Percentiles rank a stretch among this genome's conserved stretches.
phyloP scores from a whole-genome alignment of 768 basidiomycete species.

The Boletus pseudo-olivaceus region DNA sequence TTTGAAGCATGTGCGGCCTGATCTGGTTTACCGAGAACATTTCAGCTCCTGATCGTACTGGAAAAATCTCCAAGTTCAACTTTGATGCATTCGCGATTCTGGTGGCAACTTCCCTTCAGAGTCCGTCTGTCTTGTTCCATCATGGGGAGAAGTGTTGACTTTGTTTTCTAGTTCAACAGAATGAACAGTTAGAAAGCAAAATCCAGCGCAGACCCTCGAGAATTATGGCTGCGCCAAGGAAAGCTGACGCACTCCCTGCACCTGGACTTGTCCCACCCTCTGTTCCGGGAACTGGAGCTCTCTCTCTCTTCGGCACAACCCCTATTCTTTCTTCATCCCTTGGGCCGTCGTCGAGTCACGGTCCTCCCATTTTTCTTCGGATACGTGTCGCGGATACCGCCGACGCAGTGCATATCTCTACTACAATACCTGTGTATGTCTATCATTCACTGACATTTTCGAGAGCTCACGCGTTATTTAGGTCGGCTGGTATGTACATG shows the following conservation, averaged over 20 bases:
- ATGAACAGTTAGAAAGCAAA: conserved; percentile 71
- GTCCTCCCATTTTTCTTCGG: conserved; percentile 80
- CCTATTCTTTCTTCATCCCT: conserved; percentile 61
- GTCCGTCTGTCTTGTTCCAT: conserved; percentile 38
- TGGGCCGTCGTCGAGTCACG: conserved; percentile 67
- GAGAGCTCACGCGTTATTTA: conserved; percentile 22
- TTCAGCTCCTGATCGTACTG: conserved; percentile 85
- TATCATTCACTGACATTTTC: not conserved
- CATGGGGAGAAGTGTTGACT: not conserved
- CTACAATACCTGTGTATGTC: conserved; percentile 87
- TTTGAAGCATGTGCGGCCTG: conserved; percentile 5
- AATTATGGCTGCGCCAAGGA: conserved; percentile 58
- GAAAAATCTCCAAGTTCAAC: conserved; percentile 83
- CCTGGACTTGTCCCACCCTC: conserved; percentile 39
- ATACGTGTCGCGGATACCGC: conserved; percentile 78
- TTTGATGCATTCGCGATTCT: conserved; percentile 88
- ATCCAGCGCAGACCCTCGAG: conserved; percentile 78
- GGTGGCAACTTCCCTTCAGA: conserved; percentile 67
- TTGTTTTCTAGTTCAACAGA: conserved; percentile 59
- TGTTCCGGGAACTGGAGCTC: conserved; percentile 38
- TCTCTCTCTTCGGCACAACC: conserved; percentile 47
- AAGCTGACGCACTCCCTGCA: conserved; percentile 44
- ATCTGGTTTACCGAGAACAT: not conserved
- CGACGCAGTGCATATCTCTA: conserved; percentile 81
- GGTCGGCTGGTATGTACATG: conserved; percentile 92